A percentile compares a stretch with the other conserved stretches of the same genome.
Conservation (phyloP, 73 alveolate species). For the Uronychia setigera region DNA sequence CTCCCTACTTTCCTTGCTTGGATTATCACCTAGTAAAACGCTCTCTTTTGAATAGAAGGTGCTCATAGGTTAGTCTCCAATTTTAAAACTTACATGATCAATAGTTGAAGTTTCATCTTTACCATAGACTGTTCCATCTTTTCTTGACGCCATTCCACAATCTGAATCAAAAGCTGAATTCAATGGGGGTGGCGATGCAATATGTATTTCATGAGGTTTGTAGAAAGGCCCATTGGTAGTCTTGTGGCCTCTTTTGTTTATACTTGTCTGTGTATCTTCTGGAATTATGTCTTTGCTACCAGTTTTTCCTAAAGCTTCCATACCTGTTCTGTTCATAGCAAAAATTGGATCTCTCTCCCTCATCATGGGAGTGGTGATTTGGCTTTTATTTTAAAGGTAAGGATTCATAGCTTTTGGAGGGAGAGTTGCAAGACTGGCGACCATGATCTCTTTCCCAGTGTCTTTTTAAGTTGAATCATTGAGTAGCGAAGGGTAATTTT, state of each 20-base stretch:
- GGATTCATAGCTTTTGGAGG: background rate
- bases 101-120: too few species aligned
- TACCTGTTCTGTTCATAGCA: background rate
- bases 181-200: too few species aligned
- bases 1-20: too few species aligned
- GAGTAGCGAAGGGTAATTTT: background rate
- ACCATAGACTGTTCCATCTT: too few species aligned
- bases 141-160: too few species aligned
- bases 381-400: background rate
- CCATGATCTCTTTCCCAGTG: conserved; percentile 1
- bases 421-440: background rate
- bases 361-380: too few species aligned
- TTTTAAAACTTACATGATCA: too few species aligned
- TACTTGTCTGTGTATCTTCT: background rate
- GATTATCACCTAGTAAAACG: too few species aligned
- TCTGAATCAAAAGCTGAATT: too few species aligned
- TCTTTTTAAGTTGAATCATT: background rate
- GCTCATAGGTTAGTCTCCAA: too few species aligned
- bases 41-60: too few species aligned
- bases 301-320: too few species aligned
- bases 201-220: background rate
- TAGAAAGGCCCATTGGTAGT: background rate
- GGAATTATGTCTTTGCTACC: background rate
- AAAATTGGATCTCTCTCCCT: background rate
- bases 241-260: background rate